These are phyloP conservation scores for Irineochytrium annulatum DNA, from an alignment of 192 early-diverging fungal species.

Conservation along the genomic window DNA sequence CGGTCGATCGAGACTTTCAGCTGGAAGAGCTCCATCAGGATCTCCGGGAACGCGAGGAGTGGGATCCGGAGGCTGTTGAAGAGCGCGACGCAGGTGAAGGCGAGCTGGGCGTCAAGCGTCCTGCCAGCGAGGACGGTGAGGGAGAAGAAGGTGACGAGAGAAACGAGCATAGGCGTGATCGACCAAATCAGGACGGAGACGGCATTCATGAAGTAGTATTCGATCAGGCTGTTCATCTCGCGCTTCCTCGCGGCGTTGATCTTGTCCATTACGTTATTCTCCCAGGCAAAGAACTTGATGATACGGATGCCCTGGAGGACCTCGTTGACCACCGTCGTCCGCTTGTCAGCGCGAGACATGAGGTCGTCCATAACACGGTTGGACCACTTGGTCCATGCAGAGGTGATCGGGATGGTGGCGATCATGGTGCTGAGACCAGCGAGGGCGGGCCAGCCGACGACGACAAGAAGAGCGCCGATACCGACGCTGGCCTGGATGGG, in stretches of 20 bases:
- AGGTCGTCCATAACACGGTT: slow-evolving; percentile 28
- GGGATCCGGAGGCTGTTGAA: slow-evolving; percentile 62
- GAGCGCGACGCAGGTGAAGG: slow-evolving; percentile 62
- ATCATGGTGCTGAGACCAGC: slow-evolving; percentile 25
- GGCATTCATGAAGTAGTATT: slow-evolving; percentile 14
- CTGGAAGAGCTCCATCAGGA: slow-evolving; percentile 49
- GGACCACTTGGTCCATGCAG: slow-evolving; percentile 33
- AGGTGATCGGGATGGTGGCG: slow-evolving; percentile 23
- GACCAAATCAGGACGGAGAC: slow-evolving; percentile 26
- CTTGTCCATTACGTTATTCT: slow-evolving; percentile 30
- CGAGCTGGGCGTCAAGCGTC: slow-evolving; percentile 60
- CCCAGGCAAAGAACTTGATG: slow-evolving; percentile 47
- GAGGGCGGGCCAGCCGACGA: slow-evolving; percentile 32
- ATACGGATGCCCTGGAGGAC: slow-evolving; percentile 48
- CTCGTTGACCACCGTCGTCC: slow-evolving; percentile 64
- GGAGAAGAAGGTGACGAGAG: slow-evolving; percentile 55
- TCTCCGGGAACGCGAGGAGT: slow-evolving; percentile 51
- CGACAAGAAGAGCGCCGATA: slow-evolving; percentile 15
- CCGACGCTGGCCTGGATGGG: slow-evolving; percentile 13
- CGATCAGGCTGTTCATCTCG: slow-evolving; percentile 23
- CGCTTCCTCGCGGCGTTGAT: slow-evolving; percentile 24
- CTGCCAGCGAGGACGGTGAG: slow-evolving; percentile 52
- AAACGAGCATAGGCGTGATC: slow-evolving; percentile 46
- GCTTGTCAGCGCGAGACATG: slow-evolving; percentile 54
- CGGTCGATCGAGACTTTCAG: slow-evolving; percentile 53